Evolutionary conservation across 768 basidiomycete species (phyloP).

Genomic region (Sarcomyxa edulis): DNA sequence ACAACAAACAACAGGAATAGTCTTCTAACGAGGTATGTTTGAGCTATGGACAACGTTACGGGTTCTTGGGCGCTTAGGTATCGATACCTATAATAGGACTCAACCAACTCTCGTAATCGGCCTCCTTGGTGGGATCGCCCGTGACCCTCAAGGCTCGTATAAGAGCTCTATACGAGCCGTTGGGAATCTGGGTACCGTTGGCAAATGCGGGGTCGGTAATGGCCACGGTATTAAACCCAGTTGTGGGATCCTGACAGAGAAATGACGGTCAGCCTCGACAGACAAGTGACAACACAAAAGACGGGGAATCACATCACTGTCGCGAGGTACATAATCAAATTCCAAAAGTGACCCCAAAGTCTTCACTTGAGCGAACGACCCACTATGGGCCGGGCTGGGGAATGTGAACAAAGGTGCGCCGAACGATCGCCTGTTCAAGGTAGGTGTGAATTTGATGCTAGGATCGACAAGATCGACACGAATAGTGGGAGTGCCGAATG

Average conservation of each 20-base stretch:
- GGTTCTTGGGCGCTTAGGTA: too few relatives aligned
- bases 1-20: too few relatives aligned
- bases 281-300: neutral
- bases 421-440: constrained; percentile 4
- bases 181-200: constrained; percentile 37
- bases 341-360: constrained; percentile 44
- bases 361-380: constrained; percentile 2
- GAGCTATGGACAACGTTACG: too few relatives aligned
- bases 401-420: constrained; percentile 32
- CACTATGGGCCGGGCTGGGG: constrained; percentile 13
- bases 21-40: too few relatives aligned
- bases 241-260: constrained; percentile 14
- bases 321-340: constrained; percentile 41
- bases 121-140: constrained; percentile 33
- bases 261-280: neutral
- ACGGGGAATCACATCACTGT: constrained; percentile 28
- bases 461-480: constrained; percentile 44
- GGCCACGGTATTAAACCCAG: constrained; percentile 23
- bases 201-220: constrained; percentile 27
- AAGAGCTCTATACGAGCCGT: constrained; percentile 35
- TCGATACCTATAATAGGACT: constrained; percentile 31
- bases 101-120: constrained; percentile 42
- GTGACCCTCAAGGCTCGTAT: constrained; percentile 37
- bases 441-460: constrained; percentile 27
- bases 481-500: constrained; percentile 44